Evolutionary conservation across 805 yeast genomes (phyloP), one percentile per base, ranked within the genome.

Genomic region (Kluyveromyces aestuarii): DNA sequence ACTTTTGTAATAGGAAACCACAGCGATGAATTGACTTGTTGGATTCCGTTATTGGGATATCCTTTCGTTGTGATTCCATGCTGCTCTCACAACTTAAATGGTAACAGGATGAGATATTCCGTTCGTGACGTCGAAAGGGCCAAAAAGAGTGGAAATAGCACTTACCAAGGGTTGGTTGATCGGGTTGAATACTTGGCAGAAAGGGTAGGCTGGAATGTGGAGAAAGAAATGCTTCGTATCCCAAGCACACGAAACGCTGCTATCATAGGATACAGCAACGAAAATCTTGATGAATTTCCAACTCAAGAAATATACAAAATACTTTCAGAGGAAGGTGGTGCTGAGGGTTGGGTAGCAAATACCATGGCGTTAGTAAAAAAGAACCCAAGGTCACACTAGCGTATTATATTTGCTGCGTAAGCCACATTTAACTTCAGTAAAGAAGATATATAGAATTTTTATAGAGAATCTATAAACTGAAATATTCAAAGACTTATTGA

Each of bases 241-340:
- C 98, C 98, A 33, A 87, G 96, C 50, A 91, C 98, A 0, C 72
- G 97, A 63, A 91, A 91, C 60, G 88, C 95, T 1, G 97, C 97
- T 0, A 70, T 91, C 14, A 81, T 91, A 44, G 96, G 95, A 0
- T 73, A 77, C 46, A 66, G 72, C 37, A 75, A 71, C 42, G 64
- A 63, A 2, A 49, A 57, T 10, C 55, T 64, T 10, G 70, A 51
- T 9, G 42, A 50, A 3, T 61, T 57, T 52, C 67, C 65, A 30
- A 60, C 66, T 2, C 62, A 59, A 66, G 56, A 71, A 66, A 50
- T 84, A 1, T 74, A 77, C 54, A 87, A 85, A 45, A 72, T 87
- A 1, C 60, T 91, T 17, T 75, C 78, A 6, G 70, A 77, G 57
- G 95, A 87, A 61, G 96, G 96, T 10, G 96, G 96, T 13, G 90